Conservation (phyloP, 108 stramenopile genomes). For the Nitzschia palea region DNA sequence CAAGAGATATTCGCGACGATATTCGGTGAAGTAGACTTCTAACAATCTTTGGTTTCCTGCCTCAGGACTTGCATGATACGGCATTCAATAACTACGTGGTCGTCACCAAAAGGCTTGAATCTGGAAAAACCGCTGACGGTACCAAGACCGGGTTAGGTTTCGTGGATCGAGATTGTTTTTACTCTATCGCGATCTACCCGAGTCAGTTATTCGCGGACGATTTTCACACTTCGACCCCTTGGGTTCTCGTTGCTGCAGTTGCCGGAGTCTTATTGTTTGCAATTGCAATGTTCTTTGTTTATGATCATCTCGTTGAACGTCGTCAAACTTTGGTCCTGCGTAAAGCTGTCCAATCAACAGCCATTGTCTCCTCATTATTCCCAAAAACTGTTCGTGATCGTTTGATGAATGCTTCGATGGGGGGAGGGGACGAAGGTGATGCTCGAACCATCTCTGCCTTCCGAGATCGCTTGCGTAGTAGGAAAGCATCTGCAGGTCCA, state of each 20-base stretch:
- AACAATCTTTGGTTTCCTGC: not conserved
- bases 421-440: not conserved
- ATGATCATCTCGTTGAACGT: slow-evolving; percentile 27
- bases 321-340: slow-evolving; percentile 5
- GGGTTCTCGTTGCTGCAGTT: slow-evolving; percentile 30
- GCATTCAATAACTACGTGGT: not conserved
- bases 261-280: slow-evolving; percentile 44
- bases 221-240: slow-evolving; percentile 44
- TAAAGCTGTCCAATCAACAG: not conserved
- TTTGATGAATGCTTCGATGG: not conserved
- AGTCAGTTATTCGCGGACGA: slow-evolving; percentile 44
- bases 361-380: slow-evolving; percentile 4
- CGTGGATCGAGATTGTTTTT: slow-evolving; percentile 10
- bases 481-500: no score
- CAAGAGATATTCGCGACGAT: not conserved
- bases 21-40: not conserved
- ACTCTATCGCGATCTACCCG: slow-evolving; percentile 51
- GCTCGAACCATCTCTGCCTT: not conserved
- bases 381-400: slow-evolving; percentile 6
- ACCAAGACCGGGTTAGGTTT: slow-evolving; percentile 8
- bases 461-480: not conserved
- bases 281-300: slow-evolving; percentile 28
- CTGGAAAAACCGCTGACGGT: not conserved
- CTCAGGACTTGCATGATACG: not conserved
- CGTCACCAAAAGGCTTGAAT: not conserved